Base-by-base conservation (phyloP, 176 grass and related monocot species). In the Oryza brachyantha region DNA sequence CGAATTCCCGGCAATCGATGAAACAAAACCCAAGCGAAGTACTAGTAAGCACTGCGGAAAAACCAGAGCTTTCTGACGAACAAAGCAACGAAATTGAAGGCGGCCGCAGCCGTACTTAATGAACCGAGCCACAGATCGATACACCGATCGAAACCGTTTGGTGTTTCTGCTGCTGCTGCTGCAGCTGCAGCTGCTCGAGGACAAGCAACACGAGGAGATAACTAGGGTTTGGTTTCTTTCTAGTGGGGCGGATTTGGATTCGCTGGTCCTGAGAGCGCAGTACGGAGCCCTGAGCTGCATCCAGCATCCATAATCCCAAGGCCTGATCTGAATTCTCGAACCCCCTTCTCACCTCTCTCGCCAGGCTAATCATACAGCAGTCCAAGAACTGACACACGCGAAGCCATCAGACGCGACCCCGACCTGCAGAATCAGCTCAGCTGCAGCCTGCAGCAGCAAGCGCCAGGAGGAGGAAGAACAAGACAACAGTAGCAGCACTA, bases 171-270 rank as follows among this genome's bases (percentile, higher is more conserved):
- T n/a, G 74, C 72, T 2, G 61, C 74, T 42, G 57, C 76, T 82
- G 32, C 35, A 63, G 64, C 9, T n/a, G n/a, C 5, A 38, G 45
- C 5, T n/a, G n/a, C n/a, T n/a, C n/a, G n/a, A 11, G 11, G 12
- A 45, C n/a, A 0, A 14, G 2, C 19, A 10, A 29, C 1, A 37
- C 1, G 5, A 76, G 11, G 38, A 45, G 27, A 40, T 5, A 68
- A 10, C 71, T 89, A 89, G 87, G 77, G 77, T 89, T 89, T n/a
- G n/a, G n/a, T n/a, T 32, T 32, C 31, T 32, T 80, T 29, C 36
- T 26, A 52, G 31, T n/a, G 17, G 37, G 73, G 77, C 61, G 29
- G 62, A n/a, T n/a, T 61, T 29, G 2, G 59, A 75, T 58, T 34
- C 66, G 55, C 74, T 84, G 54, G 58, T 64, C 54, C 63, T 54